These are phyloP conservation scores for Exophiala sideris DNA, from an alignment of 2,329 filamentous ascomycete genomes.

Conservation along the genomic window DNA sequence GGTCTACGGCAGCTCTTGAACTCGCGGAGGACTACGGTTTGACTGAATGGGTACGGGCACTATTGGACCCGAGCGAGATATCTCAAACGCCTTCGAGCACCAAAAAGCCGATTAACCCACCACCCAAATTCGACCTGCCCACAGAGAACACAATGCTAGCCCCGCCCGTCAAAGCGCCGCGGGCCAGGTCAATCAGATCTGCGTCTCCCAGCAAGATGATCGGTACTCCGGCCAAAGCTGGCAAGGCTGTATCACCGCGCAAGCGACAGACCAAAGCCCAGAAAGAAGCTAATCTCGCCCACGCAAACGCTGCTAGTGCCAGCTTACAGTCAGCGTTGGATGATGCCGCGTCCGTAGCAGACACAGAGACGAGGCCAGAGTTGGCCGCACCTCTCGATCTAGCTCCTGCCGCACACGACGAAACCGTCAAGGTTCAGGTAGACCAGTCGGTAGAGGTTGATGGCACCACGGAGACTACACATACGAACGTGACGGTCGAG, in stretches of 20 bases:
- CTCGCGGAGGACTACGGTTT: constrained; percentile 87
- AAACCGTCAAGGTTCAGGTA: constrained; percentile 66
- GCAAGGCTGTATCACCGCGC: constrained; percentile 49
- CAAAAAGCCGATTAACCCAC: constrained; percentile 72
- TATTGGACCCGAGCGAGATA: constrained; percentile 85
- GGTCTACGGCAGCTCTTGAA: constrained; percentile 61
- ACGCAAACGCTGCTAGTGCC: constrained; percentile 47
- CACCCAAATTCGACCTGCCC: constrained; percentile 70
- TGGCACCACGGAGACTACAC: constrained; percentile 63
- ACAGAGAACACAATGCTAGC: constrained; percentile 39
- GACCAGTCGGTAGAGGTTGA: constrained; percentile 69
- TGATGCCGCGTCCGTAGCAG: constrained; percentile 36
- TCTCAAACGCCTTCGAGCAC: constrained; percentile 62
- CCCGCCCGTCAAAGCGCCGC: constrained; percentile 24
- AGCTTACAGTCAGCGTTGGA: constrained; percentile 49
- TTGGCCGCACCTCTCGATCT: background rate
- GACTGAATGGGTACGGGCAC: constrained; percentile 80
- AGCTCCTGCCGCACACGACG: constrained; percentile 30
- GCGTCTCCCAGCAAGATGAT: constrained; percentile 50
- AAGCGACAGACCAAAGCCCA: constrained; percentile 50
- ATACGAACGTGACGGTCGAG: constrained; percentile 72
- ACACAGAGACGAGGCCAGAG: constrained; percentile 26
- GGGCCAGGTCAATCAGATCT: constrained; percentile 56
- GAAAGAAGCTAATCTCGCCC: constrained; percentile 49
- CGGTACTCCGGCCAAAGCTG: constrained; percentile 23